Evolutionary conservation across 805 yeast genomes (phyloP), one percentile per base, ranked within the genome.

Genomic region (Metschnikowia vanudenii): DNA sequence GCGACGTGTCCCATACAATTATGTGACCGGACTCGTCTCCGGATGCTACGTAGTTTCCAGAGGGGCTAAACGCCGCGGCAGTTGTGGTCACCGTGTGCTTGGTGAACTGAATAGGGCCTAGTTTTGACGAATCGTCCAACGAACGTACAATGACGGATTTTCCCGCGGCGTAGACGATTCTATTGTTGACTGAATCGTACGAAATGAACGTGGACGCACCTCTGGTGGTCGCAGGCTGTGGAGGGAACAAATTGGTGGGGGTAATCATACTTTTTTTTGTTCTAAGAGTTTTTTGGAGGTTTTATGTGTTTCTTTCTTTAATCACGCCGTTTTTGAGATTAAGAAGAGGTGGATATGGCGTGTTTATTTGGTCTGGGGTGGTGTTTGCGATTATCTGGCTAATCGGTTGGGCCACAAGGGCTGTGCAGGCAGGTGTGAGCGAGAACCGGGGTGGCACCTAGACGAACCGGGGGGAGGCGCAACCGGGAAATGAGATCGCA

Each of bases 11-110:
- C 97, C 98, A 92, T 37, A 94, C 81, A 54, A 86, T 85, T 37
- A 92, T 95, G 50, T 79, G 79, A 24, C 99, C 99, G n/a, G 84
- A 68, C 55, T 82, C 88, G 61, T 92, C 99, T 39, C 96, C 98
- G 3, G 96, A 85, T 1, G 96, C 97, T 26, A 92, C 71, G 66
- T 88, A 92, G 65, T 75, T 85, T 1, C 99, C 97, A 11, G 90
- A 82, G 1, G 98, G 96, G 1, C 96, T 75, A 64, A 94, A 89
- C 39, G 80, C 79, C 13, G 94, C 97, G 3, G 84, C 96, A 0
- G 96, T 86, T 33, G 95, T 88, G 18, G 79, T 68, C 34, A 73
- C 71, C 30, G 76, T 75, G 65, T 92, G 98, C 39, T 80, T 84
- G 9, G 78, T 78, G 69, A 85, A 92, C 60, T 88, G 96, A 1